These are phyloP conservation scores for Talaromyces rugulosus DNA, from an alignment of 2,329 filamentous ascomycete species.

Conservation along the genomic window DNA sequence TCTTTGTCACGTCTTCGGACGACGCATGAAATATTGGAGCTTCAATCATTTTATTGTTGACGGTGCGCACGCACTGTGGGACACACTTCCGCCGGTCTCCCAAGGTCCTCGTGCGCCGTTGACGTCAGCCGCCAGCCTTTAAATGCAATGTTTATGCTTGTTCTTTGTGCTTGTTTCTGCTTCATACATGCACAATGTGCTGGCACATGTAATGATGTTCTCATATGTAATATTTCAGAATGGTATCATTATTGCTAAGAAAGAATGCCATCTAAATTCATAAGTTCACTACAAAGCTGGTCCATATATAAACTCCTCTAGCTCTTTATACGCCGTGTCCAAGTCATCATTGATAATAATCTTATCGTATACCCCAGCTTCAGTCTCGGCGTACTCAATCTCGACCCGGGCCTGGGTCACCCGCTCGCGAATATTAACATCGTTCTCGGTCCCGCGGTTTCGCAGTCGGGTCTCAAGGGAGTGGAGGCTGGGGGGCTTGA, in stretches of 20 bases:
- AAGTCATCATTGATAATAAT: conserved; percentile 64
- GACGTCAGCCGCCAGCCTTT: neutral
- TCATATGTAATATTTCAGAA: neutral
- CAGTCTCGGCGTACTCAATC: conserved; percentile 68
- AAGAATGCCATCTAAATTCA: neutral
- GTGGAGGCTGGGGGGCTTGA: conserved; percentile 72
- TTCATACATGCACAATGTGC: neutral
- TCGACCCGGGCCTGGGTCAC: conserved; percentile 68
- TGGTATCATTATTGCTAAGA: neutral
- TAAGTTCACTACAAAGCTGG: neutral
- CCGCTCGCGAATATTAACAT: conserved; percentile 65
- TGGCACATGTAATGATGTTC: neutral
- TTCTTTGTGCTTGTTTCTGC: neutral
- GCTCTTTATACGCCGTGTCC: conserved; percentile 52
- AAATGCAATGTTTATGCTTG: neutral
- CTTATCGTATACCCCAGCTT: conserved; percentile 53
- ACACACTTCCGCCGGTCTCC: neutral
- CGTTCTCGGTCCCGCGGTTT: conserved; percentile 72
- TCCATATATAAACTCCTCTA: conserved; percentile 34
- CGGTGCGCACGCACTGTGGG: neutral
- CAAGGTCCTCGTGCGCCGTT: neutral
- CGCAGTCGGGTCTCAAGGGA: conserved; percentile 70
- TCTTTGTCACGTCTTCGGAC: neutral
- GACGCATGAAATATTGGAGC: neutral
- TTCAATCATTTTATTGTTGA: neutral